Evolutionary conservation across 805 yeast genomes (phyloP), one percentile per base, ranked within the genome.

Genomic region (Yamadazyma takamatsuzukensis): DNA sequence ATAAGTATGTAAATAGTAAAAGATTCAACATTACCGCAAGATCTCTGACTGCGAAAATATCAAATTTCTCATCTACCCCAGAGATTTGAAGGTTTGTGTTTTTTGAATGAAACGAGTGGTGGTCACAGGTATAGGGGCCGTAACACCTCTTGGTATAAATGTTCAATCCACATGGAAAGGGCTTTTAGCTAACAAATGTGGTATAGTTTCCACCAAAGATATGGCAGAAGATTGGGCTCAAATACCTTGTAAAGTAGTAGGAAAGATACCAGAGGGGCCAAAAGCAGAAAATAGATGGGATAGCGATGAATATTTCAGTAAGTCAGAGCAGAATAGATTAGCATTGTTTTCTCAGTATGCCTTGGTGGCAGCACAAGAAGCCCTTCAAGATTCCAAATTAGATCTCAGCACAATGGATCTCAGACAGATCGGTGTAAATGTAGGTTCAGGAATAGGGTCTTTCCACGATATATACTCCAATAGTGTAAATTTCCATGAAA

Each of bases 381-480:
- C 97, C 0, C 49, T 93, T 7, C 47, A 49, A 0, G 89, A 85
- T 54, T 78, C 97, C 0, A 55, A 68, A 5, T 21, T 62, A 7
- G 47, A 39, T 10, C 6, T 19, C 70, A 80, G 70, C 37, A 49
- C 18, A 73, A n/a, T 30, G 5, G 40, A 42, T 30, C 79, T 0
- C 36, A 34, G 2, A 36, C 59, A 1, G 59, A 61, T 77, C 3
- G 94, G 97, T 2, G 88, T 85, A 2, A 80, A 87, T n/a, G 74
- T 90, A 6, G 98, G 97, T 1, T 80, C 95, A 1, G 96, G 97
- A 0, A 84, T 93, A 30, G 97, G 97, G 0, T 84, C 95, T 2
- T 70, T 90, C 29, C 80, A 76, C 12, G 95, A 86, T 38, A 57
- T 76, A 0, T 78, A 77, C 47, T 81, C 75, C 3, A 85, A 81